Evolutionary conservation across 805 yeast species (phyloP).

Genomic region (Metschnikowia lunata): DNA sequence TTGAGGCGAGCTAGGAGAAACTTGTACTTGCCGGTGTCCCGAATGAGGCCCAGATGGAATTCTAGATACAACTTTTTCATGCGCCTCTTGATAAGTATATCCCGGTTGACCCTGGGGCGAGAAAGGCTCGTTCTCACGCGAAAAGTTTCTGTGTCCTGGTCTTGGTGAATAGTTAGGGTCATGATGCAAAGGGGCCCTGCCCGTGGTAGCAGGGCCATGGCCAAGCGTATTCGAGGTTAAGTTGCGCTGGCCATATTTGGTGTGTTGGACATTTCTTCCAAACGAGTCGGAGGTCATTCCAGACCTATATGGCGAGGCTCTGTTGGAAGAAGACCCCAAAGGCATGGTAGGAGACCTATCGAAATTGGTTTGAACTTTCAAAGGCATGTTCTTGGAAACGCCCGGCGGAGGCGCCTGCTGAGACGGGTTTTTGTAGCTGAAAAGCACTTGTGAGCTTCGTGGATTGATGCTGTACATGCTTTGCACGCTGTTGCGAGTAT

Average conservation of each 20-base stretch:
- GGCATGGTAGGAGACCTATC: background rate
- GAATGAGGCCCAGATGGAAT: background rate
- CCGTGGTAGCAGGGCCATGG: constrained; percentile 1
- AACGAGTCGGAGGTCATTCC: constrained; percentile 9
- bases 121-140: constrained; percentile 1
- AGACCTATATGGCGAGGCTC: constrained; percentile 23
- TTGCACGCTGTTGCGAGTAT: constrained; percentile 8
- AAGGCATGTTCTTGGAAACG: constrained; percentile 1
- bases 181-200: background rate
- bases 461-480: constrained; percentile 18
- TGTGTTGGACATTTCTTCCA: constrained; percentile 10
- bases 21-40: background rate
- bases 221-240: constrained; percentile 8
- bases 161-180: background rate
- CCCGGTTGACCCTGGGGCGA: background rate
- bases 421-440: constrained; percentile 29
- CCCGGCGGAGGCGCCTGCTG: background rate
- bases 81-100: no score
- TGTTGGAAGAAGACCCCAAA: constrained; percentile 4
- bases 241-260: constrained; percentile 14
- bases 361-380: background rate
- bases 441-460: constrained; percentile 32
- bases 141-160: background rate
- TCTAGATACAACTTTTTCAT: background rate
- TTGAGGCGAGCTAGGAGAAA: constrained; percentile 4